phyloP scores from a whole-genome alignment of 1,284 basidiomycete genomes.

The Boletus smithii region DNA sequence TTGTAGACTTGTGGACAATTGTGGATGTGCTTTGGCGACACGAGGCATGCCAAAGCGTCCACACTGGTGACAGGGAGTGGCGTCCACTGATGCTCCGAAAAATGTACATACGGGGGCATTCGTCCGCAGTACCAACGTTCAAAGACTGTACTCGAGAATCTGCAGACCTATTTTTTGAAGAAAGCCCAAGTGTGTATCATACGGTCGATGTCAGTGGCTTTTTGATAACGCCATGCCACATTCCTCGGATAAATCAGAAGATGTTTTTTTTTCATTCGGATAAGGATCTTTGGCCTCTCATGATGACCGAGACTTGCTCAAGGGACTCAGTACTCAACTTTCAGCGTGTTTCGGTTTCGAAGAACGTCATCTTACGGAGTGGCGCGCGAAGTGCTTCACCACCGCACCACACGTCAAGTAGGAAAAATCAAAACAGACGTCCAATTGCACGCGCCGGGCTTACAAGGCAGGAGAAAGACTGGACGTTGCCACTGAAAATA shows the following conservation, averaged over 20 bases:
- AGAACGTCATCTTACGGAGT: not conserved
- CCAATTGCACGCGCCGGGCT: not conserved
- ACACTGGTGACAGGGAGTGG: conserved; percentile 6
- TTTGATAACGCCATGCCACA: not conserved
- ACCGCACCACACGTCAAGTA: not conserved
- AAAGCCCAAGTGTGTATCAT: not conserved
- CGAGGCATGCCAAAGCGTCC: conserved; percentile 26
- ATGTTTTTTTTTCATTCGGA: too few species aligned
- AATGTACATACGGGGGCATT: conserved; percentile 4
- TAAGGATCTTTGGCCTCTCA: too few species aligned
- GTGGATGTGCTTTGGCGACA: conserved; percentile 26
- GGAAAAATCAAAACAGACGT: not conserved
- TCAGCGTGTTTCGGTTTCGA: not conserved
- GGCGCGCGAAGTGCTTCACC: not conserved
- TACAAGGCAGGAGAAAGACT: not conserved
- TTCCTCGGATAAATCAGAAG: too few species aligned
- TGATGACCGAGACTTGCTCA: not conserved
- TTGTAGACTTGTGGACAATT: conserved; percentile 23
- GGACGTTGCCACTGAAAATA: conserved; percentile 32
- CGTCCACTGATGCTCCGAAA: conserved; percentile 1
- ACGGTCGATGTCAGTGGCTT: not conserved
- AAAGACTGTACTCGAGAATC: not conserved
- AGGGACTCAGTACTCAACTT: not conserved
- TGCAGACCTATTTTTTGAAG: not conserved
- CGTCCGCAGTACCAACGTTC: not conserved